Evolutionary conservation across 139 green algal genomes (phyloP), one percentile per base, ranked within the genome.

Genomic region (Desmodesmus armatus): DNA sequence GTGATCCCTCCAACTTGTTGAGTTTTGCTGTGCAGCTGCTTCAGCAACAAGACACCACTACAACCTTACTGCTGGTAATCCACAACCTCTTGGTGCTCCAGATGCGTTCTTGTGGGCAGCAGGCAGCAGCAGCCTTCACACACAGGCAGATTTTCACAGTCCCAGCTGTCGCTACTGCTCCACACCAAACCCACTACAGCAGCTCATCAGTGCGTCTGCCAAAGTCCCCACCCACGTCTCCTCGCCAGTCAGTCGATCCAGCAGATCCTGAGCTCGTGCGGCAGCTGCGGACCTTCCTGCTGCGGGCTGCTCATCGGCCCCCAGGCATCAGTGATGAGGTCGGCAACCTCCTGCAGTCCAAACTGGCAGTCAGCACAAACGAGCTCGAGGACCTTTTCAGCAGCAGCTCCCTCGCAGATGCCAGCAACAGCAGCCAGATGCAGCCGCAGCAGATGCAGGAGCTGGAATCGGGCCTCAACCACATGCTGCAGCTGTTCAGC

Each of bases 401-500:
- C 63, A 13, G 71, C 63, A 41, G n/a, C 71, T n/a, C 11, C 13
- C 31, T 1, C 17, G 65, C 65, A 72, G 65, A 37, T 37, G 67
- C 31, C 73, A 80, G 29, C 47, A 80, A 47, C 13, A 23, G 15
- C 73, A 69, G 73, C 33, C 35, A 75, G 35, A 75, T 27, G 73
- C 31, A 13, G 31, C 66, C n/a, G 3, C 47, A 27, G 23, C 35
- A 29, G 73, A 80, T 1, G 3, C 67, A 35, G 49, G 67, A 51
- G 53, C 73, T 37, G 73, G 73, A 21, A 13, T 19, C 33, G 67
- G 73, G 73, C 33, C 39, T 80, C 3, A 49, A 80, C 35, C 41
- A 41, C 40, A 67, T 80, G 73, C 49, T 80, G 31, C 49, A 19
- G 33, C 19, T 80, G 19, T 80, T 80, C 73, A 80, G 47, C 49